Base-by-base conservation (phyloP, 2,329 filamentous ascomycete genomes). In the Dryadomyces quercus-mongolicae region DNA sequence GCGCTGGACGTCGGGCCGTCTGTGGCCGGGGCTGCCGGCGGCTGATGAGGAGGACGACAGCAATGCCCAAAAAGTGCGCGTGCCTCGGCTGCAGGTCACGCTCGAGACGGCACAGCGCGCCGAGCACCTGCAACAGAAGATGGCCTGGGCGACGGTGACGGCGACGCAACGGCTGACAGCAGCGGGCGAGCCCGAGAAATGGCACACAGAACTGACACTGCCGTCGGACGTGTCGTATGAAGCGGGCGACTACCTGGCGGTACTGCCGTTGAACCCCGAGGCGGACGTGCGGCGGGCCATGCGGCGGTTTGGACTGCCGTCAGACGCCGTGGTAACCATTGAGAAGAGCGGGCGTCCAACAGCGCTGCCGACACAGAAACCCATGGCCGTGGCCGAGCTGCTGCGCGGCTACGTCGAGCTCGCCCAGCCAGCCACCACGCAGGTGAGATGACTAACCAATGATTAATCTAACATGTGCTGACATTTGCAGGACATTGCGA, bases 171-270 rank as follows among this genome's bases (percentile, higher is more conserved):
- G 71, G 0, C 69, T 86, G 38, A 80, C 60, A n/a, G 52, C 74
- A 0, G 67, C 70, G 1, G 73, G 69, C 0, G 74, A 72, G 25
- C 70, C 78, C 0, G 69, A 70, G 46, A 88, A 88, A 71, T 76
- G 78, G 21, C 75, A 84, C 57, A 76, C 88, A 20, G 80, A 80
- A 56, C 80, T 89, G 31, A 77, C 79, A 56, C 72, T 91, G 1
- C 86, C 86, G 0, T 76, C 75, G 0, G 78, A 76, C 54, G 75
- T 81, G 73, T 75, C 73, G 0, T 92, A 90, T 67, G 74, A 77
- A 40, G 77, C 84, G 3, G 87, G 86, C 10, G 87, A 91, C 63
- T 91, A 92, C 63, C 74, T 91, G 1, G 84, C 85, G 0, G 72
- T 89, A 3, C 70, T 89, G 1, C 86, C 87, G 0, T 69, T 86